Percentiles rank a stretch among this genome's conserved stretches.
Evolutionary conservation across 768 basidiomycete genomes (phyloP).

Genomic region (Crepidotus variabilis): DNA sequence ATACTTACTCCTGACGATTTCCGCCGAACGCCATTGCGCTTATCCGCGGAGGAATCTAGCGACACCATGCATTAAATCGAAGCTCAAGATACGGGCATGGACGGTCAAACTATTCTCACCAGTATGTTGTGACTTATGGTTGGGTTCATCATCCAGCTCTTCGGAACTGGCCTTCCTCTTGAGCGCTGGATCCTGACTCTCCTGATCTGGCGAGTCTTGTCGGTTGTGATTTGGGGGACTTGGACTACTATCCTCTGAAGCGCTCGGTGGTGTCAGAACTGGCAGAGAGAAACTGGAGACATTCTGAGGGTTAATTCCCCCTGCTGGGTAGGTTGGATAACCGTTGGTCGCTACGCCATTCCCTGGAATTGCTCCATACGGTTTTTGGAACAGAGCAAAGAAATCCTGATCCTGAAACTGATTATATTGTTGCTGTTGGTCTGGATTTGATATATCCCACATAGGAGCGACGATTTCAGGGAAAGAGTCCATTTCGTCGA

Average conservation of each 20-base stretch:
- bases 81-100: slow-evolving; percentile 3
- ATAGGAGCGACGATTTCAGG: slow-evolving; percentile 4
- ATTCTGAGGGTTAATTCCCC: slow-evolving; percentile 58
- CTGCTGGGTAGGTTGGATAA: slow-evolving; percentile 8
- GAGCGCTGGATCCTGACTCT: slow-evolving; percentile 41
- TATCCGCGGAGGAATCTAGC: not conserved
- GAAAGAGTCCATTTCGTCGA: slow-evolving; percentile 4
- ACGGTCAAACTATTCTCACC: slow-evolving; percentile 34
- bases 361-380: slow-evolving; percentile 42
- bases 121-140: slow-evolving; percentile 62
- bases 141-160: slow-evolving; percentile 60
- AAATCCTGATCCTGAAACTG: slow-evolving; percentile 10
- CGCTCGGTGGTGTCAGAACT: slow-evolving; percentile 46
- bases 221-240: slow-evolving; percentile 59
- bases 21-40: slow-evolving; percentile 20
- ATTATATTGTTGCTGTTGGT: slow-evolving; percentile 5
- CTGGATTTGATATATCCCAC: slow-evolving; percentile 1
- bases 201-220: slow-evolving; percentile 31
- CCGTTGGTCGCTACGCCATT: not conserved
- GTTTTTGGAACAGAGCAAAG: slow-evolving; percentile 44
- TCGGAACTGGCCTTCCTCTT: slow-evolving; percentile 79
- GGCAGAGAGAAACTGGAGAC: slow-evolving; percentile 47
- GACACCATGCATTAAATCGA: not conserved
- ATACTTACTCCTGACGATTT: slow-evolving; percentile 27
- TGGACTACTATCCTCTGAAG: slow-evolving; percentile 73